These are phyloP conservation scores for Eustoma russellianum DNA, from an alignment of 257 asterid species.

Conservation along the genomic window DNA sequence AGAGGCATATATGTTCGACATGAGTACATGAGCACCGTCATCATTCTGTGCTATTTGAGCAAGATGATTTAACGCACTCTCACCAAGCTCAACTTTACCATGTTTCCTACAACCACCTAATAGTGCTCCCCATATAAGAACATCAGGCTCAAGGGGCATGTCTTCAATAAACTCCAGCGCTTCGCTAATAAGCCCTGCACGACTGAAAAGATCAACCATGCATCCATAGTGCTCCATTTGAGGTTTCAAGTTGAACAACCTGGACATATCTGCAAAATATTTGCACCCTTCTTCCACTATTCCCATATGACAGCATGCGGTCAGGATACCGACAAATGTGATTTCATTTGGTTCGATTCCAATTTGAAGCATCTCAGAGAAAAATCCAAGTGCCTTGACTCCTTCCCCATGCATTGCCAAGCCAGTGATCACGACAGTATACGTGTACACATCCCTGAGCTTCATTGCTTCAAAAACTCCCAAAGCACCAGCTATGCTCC, in stretches of 20 bases:
- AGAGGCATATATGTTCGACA: slow-evolving; percentile 34
- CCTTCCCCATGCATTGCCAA: slow-evolving; percentile 32
- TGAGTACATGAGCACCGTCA: slow-evolving; percentile 20
- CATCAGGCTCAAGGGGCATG: slow-evolving; percentile 27
- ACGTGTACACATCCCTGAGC: slow-evolving; percentile 25
- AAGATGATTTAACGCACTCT: slow-evolving; percentile 16
- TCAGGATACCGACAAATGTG: slow-evolving; percentile 24
- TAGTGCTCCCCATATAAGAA: slow-evolving; percentile 22
- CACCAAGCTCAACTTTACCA: slow-evolving; percentile 25
- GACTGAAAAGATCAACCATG: slow-evolving; percentile 30
- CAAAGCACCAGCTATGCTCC: slow-evolving; percentile 18
- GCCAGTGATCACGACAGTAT: slow-evolving; percentile 22
- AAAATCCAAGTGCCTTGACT: slow-evolving; percentile 16
- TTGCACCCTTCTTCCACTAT: slow-evolving; percentile 22
- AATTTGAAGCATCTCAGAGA: slow-evolving; percentile 20
- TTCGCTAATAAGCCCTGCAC: slow-evolving; percentile 22
- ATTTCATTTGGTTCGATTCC: slow-evolving; percentile 29
- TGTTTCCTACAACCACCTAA: slow-evolving; percentile 30
- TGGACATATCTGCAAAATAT: slow-evolving; percentile 21
- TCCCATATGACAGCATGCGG: slow-evolving; percentile 33
- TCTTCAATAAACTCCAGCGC: slow-evolving; percentile 18
- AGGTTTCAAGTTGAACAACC: slow-evolving; percentile 21
- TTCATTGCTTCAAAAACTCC: slow-evolving; percentile 19
- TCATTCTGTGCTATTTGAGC: slow-evolving; percentile 14
- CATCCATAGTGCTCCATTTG: slow-evolving; percentile 31